These are phyloP conservation scores for Phycomyces nitens DNA, from an alignment of 192 early-diverging fungal genomes.

Conservation along the genomic window DNA sequence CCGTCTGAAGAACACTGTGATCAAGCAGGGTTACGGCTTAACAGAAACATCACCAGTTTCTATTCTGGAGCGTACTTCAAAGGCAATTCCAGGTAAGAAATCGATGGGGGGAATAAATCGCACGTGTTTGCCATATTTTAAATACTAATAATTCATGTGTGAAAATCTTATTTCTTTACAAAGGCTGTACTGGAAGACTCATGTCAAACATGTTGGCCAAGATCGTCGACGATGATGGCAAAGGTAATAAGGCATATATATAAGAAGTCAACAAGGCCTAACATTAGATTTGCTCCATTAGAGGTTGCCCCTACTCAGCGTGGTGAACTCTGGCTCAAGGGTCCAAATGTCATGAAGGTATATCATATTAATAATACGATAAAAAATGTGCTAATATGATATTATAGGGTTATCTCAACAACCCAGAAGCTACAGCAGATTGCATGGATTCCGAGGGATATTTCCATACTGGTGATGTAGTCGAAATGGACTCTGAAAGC, in stretches of 20 bases:
- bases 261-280: too few relatives aligned
- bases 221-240: conserved; percentile 68
- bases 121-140: neutral
- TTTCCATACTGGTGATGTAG: conserved; percentile 61
- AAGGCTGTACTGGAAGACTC: conserved; percentile 65
- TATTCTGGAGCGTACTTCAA: conserved; percentile 28
- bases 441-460: conserved; percentile 50
- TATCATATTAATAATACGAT: neutral
- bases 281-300: conserved; percentile 2
- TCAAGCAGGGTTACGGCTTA: conserved; percentile 71
- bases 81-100: conserved; percentile 32
- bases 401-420: conserved; percentile 44
- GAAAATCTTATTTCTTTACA: neutral
- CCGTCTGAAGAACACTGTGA: conserved; percentile 18
- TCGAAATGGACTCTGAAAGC: conserved; percentile 46
- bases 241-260: conserved; percentile 27
- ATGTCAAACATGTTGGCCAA: conserved; percentile 72
- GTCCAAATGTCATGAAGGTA: conserved; percentile 78
- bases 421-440: conserved; percentile 38
- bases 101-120: neutral
- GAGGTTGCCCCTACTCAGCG: conserved; percentile 48
- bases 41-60: conserved; percentile 64
- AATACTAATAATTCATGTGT: neutral
- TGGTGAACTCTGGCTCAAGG: conserved; percentile 79
- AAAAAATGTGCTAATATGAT: too few relatives aligned